Percentiles rank a stretch among this genome's conserved stretches.
Conservation (phyloP, 352 stramenopile species). For the Globisporangium solare region DNA sequence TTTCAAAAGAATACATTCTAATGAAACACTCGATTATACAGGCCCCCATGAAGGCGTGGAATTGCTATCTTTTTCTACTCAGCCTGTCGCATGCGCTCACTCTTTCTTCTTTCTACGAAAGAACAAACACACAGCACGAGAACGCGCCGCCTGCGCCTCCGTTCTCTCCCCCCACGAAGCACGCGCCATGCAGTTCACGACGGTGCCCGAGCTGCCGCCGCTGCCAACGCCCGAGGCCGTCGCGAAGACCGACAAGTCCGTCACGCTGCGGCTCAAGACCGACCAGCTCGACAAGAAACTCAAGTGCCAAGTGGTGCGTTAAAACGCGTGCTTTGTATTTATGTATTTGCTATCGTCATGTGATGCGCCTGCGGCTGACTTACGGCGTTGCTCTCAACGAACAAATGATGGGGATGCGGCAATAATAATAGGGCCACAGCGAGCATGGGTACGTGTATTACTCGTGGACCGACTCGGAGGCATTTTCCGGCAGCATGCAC, state of each 20-base stretch:
- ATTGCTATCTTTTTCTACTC: too few species aligned
- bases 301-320: slow-evolving; percentile 52
- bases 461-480: slow-evolving; percentile 74
- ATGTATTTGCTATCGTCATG: background rate
- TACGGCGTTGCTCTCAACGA: background rate
- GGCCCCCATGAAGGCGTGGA: too few species aligned
- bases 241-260: slow-evolving; percentile 70
- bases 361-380: background rate
- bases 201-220: slow-evolving; percentile 59
- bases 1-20: too few species aligned
- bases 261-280: slow-evolving; percentile 53
- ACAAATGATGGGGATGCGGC: too few species aligned
- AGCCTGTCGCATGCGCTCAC: too few species aligned
- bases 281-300: slow-evolving; percentile 39
- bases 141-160: too few species aligned
- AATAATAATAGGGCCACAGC: slow-evolving; percentile 47
- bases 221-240: slow-evolving; percentile 55
- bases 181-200: slow-evolving; percentile 31
- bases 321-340: background rate
- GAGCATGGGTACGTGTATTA: slow-evolving; percentile 88
- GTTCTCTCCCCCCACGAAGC: background rate
- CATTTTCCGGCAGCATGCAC: slow-evolving; percentile 48
- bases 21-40: too few species aligned
- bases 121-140: too few species aligned
- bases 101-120: too few species aligned